Conservation (phyloP, 345 rosid species). For the Eucalyptus microcorys region DNA sequence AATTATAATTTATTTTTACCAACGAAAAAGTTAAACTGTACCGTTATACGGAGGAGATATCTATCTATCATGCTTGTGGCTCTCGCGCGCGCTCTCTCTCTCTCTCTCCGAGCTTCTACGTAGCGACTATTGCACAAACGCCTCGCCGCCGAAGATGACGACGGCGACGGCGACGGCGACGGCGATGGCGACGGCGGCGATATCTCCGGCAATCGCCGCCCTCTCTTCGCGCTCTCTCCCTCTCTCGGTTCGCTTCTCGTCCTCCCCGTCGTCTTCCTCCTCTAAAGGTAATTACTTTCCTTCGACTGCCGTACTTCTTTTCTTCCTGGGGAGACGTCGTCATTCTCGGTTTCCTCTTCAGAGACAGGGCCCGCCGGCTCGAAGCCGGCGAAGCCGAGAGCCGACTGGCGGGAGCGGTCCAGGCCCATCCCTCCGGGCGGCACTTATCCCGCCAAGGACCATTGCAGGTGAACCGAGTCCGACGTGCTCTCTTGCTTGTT, state of each 20-base stretch:
- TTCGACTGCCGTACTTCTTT: background rate
- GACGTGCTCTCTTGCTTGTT: background rate
- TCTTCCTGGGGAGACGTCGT: background rate
- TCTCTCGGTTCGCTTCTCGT: constrained; percentile 6
- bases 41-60: background rate
- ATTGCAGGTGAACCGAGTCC: constrained; percentile 55
- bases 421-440: constrained; percentile 83
- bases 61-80: background rate
- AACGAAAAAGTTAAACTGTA: background rate
- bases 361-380: constrained; percentile 14
- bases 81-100: background rate
- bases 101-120: background rate
- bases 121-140: background rate
- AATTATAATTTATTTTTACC: background rate
- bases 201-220: constrained; percentile 23
- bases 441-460: constrained; percentile 90
- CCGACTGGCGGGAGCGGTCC: constrained; percentile 85
- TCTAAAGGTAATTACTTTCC: constrained; percentile 24
- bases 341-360: background rate
- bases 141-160: background rate
- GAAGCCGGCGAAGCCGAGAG: constrained; percentile 48
- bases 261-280: constrained; percentile 19
- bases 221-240: constrained; percentile 17
- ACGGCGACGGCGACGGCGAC: background rate
- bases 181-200: constrained; percentile 2